A percentile compares a stretch with the other conserved stretches of the same genome.
phyloP scores from a whole-genome alignment of 495 filamentous ascomycete genomes.

The Penicillium bialowiezense region DNA sequence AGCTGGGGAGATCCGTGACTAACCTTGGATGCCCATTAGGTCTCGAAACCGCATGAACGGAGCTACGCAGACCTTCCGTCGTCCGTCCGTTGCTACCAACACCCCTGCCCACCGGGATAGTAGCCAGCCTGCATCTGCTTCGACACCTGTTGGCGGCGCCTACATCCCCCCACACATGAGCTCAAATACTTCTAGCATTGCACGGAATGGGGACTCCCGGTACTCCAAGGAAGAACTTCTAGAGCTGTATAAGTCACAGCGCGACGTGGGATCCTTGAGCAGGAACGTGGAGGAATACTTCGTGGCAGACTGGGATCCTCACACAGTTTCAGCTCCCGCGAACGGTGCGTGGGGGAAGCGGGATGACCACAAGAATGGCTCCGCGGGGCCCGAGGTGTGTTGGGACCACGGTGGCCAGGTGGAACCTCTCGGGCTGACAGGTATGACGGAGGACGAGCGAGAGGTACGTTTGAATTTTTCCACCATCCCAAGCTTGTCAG shows the following conservation, averaged over 20 bases:
- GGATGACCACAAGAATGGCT: conserved; percentile 61
- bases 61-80: conserved; percentile 80
- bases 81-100: conserved; percentile 69
- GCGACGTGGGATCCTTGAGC: conserved; percentile 51
- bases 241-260: conserved; percentile 64
- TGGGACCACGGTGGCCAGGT: conserved; percentile 79
- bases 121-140: conserved; percentile 46
- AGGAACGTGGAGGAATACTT: conserved; percentile 70
- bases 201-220: conserved; percentile 61
- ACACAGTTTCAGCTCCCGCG: conserved; percentile 56
- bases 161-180: conserved; percentile 63
- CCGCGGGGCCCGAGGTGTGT: conserved; percentile 73
- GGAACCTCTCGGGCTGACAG: conserved; percentile 68
- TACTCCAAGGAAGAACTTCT: conserved; percentile 86
- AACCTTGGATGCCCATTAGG: conserved; percentile 41
- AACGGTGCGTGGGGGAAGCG: conserved; percentile 74
- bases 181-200: conserved; percentile 44
- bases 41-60: conserved; percentile 70
- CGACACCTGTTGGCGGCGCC: conserved; percentile 47
- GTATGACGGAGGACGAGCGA: conserved; percentile 80
- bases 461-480: conserved; percentile 53
- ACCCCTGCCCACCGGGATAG: conserved; percentile 49
- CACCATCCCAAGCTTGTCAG: conserved; percentile 6
- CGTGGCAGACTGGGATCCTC: conserved; percentile 73
- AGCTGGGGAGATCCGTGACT: conserved; percentile 14